phyloP scores from a whole-genome alignment of 257 asterid genomes.

The Solanum phureja region DNA sequence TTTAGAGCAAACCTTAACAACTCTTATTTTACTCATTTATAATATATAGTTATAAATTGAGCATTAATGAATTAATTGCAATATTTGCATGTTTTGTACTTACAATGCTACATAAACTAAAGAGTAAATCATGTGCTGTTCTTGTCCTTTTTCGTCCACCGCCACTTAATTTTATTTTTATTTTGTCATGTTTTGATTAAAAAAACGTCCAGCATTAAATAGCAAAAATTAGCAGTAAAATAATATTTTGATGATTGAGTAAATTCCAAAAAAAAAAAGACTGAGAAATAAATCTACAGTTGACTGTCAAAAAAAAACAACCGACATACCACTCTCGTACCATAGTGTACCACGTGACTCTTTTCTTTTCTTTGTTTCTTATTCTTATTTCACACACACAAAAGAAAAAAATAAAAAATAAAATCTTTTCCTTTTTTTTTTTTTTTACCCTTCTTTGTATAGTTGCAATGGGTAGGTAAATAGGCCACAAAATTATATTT shows the following conservation, averaged over 20 bases:
- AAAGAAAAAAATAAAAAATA: background rate
- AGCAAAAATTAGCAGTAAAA: background rate
- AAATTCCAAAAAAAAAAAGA: background rate
- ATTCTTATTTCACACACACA: background rate
- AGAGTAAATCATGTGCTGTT: background rate
- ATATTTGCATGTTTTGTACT: background rate
- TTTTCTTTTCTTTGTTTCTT: background rate
- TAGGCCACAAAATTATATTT: background rate
- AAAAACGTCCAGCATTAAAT: background rate
- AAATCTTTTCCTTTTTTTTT: no score
- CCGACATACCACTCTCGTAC: background rate
- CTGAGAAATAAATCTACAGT: background rate
- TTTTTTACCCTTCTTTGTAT: background rate
- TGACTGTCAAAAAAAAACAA: background rate
- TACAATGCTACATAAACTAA: background rate
- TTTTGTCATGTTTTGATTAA: background rate
- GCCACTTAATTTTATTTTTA: background rate
- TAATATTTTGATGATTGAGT: background rate
- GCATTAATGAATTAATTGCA: background rate
- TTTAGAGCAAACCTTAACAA: background rate
- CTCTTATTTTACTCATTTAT: background rate
- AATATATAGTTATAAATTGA: background rate
- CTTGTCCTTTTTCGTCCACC: background rate
- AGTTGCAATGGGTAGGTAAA: background rate
- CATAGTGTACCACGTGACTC: background rate